phyloP scores from a whole-genome alignment of 2,329 filamentous ascomycete genomes.

The Arthrobotrys sinensis region DNA sequence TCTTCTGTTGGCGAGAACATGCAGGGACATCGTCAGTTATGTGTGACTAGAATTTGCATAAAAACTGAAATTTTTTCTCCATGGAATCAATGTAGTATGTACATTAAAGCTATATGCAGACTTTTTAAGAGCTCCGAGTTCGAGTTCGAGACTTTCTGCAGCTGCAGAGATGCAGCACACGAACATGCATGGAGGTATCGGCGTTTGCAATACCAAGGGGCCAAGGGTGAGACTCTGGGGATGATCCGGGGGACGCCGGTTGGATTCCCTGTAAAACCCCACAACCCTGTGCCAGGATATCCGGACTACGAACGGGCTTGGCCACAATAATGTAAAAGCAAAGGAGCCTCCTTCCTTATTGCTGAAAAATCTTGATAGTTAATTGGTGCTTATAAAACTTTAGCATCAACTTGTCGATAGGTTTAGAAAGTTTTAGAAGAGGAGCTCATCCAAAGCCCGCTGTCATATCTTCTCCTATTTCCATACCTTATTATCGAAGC shows the following conservation, averaged over 20 bases:
- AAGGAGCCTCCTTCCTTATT: conserved; percentile 26
- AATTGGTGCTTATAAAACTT: conserved; percentile 22
- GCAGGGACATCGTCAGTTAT: conserved; percentile 48
- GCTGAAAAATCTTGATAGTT: conserved; percentile 3
- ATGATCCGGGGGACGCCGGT: conserved; percentile 10
- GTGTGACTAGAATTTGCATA: conserved; percentile 60
- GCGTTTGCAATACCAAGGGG: conserved; percentile 34
- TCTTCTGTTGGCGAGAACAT: conserved; percentile 40
- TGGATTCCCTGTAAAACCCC: neutral
- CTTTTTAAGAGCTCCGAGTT: conserved; percentile 59
- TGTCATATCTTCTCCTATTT: conserved; percentile 4
- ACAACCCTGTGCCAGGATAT: conserved; percentile 1
- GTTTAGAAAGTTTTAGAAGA: conserved; percentile 11
- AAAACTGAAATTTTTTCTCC: conserved; percentile 37
- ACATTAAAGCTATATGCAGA: conserved; percentile 26
- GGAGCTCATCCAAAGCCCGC: conserved; percentile 24
- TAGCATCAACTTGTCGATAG: conserved; percentile 10
- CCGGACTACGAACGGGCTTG: neutral
- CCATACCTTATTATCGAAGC: conserved; percentile 17
- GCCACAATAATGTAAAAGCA: conserved; percentile 4
- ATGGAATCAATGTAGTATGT: conserved; percentile 18
- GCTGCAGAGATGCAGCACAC: conserved; percentile 53
- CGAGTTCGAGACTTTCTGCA: conserved; percentile 52
- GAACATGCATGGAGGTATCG: conserved; percentile 48
- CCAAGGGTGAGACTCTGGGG: neutral